Conservation (phyloP, 2,329 filamentous ascomycete genomes). For the Calcarisporium arbuscula region DNA sequence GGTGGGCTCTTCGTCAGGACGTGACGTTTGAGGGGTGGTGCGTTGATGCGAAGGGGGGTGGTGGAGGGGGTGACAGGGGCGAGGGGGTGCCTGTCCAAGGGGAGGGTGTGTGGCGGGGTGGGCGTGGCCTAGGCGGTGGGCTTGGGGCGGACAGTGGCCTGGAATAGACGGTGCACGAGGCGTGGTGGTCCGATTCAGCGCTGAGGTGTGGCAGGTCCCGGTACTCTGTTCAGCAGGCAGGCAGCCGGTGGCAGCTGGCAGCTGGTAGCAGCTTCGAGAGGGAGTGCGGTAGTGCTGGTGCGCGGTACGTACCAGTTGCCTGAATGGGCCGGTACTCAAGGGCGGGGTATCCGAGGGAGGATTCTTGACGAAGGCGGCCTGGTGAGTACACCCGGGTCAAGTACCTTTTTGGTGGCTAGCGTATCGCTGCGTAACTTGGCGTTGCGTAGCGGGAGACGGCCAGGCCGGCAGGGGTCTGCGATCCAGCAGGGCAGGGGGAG, state of each 20-base stretch:
- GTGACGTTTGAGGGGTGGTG: constrained; percentile 39
- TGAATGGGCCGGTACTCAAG: constrained; percentile 7
- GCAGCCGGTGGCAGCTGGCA: no score
- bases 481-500: constrained; percentile 11
- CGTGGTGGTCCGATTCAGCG: no score
- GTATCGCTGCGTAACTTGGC: no score
- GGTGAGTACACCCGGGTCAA: not conserved
- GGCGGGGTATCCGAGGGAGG: not conserved
- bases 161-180: no score
- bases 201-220: no score
- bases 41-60: no score
- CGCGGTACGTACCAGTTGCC: constrained; percentile 3
- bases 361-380: not conserved
- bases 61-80: constrained; percentile 5
- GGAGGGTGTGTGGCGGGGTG: no score
- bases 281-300: not conserved
- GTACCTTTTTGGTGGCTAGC: no score
- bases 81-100: constrained; percentile 7
- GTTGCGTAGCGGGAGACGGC: constrained; percentile 12
- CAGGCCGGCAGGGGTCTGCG: constrained; percentile 17
- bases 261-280: not conserved
- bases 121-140: no score
- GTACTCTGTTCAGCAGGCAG: no score
- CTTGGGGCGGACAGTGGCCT: no score
- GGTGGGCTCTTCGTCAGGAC: constrained; percentile 29